Percentiles rank a stretch among this genome's conserved stretches.
These are phyloP conservation scores for Neurospora sp. DNA, from an alignment of 2,329 filamentous ascomycete species.

Conservation along the genomic window DNA sequence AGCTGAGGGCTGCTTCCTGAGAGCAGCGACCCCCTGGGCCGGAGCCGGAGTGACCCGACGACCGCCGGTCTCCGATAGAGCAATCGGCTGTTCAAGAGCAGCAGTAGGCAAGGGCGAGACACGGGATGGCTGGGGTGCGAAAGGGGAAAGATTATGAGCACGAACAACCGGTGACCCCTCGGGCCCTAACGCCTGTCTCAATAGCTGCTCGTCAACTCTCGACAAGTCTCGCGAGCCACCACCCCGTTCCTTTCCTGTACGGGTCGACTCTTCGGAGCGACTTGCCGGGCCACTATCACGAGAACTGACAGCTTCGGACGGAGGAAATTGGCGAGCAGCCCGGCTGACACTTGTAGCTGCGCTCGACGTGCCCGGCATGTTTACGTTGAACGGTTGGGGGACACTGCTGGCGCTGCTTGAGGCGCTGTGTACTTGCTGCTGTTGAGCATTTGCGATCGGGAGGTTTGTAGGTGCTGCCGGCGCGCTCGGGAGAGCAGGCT, in stretches of 20 bases:
- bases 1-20: conserved; percentile 40
- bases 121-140: conserved; percentile 68
- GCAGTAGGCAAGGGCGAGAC: conserved; percentile 48
- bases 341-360: conserved; percentile 4
- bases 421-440: neutral
- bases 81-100: conserved; percentile 23
- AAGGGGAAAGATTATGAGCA: conserved; percentile 62
- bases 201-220: conserved; percentile 25
- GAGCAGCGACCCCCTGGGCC: conserved; percentile 43
- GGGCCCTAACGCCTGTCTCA: conserved; percentile 29
- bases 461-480: neutral
- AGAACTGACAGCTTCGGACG: conserved; percentile 22
- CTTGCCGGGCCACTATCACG: conserved; percentile 32
- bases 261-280: conserved; percentile 32
- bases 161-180: conserved; percentile 55
- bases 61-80: conserved; percentile 22
- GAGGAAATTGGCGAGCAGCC: conserved; percentile 4
- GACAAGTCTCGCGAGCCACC: conserved; percentile 26
- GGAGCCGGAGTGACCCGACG: conserved; percentile 38
- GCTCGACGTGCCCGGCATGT: conserved; percentile 12
- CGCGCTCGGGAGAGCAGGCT: conserved; percentile 2
- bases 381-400: conserved; percentile 1
- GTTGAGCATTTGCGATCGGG: neutral
- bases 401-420: neutral
- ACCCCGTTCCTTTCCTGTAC: conserved; percentile 25